These are phyloP conservation scores for Zygosaccharomyces gambellarensis DNA, from an alignment of 805 yeast species.

Conservation along the genomic window DNA sequence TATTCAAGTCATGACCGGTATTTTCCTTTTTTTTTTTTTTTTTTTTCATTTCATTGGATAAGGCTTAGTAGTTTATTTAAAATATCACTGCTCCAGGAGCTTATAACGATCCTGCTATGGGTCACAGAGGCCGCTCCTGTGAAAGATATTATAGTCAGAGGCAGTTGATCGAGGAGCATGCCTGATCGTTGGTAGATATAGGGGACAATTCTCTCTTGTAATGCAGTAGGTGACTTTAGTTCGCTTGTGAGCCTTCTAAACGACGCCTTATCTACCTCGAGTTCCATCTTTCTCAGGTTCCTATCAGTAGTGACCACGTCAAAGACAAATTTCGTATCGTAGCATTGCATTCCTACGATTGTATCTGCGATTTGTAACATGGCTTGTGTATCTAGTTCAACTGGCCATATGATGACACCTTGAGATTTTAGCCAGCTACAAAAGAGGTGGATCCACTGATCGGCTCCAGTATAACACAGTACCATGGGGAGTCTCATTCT, in stretches of 20 bases:
- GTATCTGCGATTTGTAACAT: conserved; percentile 28
- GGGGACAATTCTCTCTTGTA: conserved; percentile 17
- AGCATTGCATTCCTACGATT: conserved; percentile 20
- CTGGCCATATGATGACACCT: conserved; percentile 26
- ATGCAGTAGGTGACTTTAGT: conserved; percentile 9
- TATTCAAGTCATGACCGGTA: not conserved
- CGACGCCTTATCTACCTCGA: conserved; percentile 29
- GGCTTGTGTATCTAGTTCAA: conserved; percentile 22
- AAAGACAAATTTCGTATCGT: conserved; percentile 29
- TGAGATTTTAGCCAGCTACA: conserved; percentile 30
- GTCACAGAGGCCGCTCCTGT: conserved; percentile 11
- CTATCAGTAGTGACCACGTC: conserved; percentile 21
- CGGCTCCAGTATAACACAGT: conserved; percentile 14
- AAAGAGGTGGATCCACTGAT: conserved; percentile 7
- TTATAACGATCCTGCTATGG: conserved; percentile 1
- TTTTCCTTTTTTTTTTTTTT: not conserved
- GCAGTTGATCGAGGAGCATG: conserved; percentile 25
- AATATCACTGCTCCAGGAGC: conserved; percentile 1
- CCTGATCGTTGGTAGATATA: conserved; percentile 31
- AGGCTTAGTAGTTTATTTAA: conserved; percentile 1
- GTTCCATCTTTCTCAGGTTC: conserved; percentile 21
- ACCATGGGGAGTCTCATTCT: conserved; percentile 15
- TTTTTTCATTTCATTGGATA: conserved; percentile 1
- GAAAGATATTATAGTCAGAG: conserved; percentile 12
- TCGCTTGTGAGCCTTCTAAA: conserved; percentile 17